Conservation (phyloP, 139 green algal species). For the Coelastrella sp. region DNA sequence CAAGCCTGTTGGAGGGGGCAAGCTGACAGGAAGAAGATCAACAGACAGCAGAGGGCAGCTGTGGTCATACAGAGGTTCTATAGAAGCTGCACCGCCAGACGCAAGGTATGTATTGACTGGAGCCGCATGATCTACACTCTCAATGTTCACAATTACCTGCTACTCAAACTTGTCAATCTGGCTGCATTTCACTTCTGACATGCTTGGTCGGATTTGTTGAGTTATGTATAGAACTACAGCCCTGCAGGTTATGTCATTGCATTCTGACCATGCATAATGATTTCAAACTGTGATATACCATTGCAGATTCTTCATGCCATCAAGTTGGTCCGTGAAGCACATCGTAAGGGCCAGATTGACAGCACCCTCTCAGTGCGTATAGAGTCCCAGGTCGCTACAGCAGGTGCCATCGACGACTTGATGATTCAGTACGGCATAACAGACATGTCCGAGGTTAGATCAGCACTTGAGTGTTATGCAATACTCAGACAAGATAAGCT, state of each 20-base stretch:
- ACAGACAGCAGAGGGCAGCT: constrained; percentile 42
- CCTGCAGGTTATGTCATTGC: not conserved
- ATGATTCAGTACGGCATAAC: constrained; percentile 52
- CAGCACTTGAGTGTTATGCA: constrained; percentile 54
- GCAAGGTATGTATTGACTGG: not conserved
- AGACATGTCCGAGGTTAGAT: constrained; percentile 60
- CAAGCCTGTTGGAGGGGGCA: constrained; percentile 60
- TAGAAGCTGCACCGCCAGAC: constrained; percentile 28
- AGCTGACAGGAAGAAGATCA: constrained; percentile 25
- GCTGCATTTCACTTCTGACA: too few relatives aligned
- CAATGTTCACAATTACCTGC: too few relatives aligned
- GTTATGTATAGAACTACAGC: not conserved
- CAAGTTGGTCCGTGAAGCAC: constrained; percentile 66
- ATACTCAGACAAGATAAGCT: not conserved
- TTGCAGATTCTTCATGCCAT: constrained; percentile 37
- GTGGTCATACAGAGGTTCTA: constrained; percentile 52
- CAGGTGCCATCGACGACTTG: constrained; percentile 58
- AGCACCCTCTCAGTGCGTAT: constrained; percentile 49
- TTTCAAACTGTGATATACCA: too few relatives aligned
- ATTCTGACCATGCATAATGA: too few relatives aligned
- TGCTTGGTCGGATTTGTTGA: too few relatives aligned
- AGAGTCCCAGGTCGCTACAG: constrained; percentile 28
- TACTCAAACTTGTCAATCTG: too few relatives aligned
- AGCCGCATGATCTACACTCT: too few relatives aligned
- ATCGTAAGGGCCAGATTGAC: constrained; percentile 52